A percentile compares a stretch with the other conserved stretches of the same genome.
phyloP scores from a whole-genome alignment of 768 basidiomycete species.

The Hygrocybe coccinea region DNA sequence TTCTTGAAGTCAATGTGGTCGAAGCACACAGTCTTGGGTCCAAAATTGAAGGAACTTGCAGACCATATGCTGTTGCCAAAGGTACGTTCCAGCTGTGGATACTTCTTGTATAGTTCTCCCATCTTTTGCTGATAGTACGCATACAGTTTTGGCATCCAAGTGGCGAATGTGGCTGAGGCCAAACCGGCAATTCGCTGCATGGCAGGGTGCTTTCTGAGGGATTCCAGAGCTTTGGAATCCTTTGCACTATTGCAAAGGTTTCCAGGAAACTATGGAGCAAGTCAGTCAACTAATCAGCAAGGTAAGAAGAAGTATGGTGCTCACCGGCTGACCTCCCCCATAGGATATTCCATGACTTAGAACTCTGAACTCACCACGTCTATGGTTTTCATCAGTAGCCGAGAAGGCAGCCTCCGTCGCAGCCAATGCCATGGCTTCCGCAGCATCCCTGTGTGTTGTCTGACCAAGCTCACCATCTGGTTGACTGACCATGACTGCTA shows the following conservation, averaged over 20 bases:
- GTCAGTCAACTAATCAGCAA: too few relatives aligned
- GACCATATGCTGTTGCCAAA: constrained; percentile 29
- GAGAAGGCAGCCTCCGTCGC: constrained; percentile 5
- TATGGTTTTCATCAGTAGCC: constrained; percentile 6
- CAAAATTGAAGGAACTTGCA: constrained; percentile 26
- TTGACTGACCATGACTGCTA: constrained; percentile 9
- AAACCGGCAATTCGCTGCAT: constrained; percentile 19
- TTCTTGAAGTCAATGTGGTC: constrained; percentile 27
- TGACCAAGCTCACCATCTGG: constrained; percentile 13
- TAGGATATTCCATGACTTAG: constrained; percentile 21
- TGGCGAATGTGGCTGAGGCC: constrained; percentile 12
- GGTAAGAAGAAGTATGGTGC: too few relatives aligned
- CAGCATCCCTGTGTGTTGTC: neutral
- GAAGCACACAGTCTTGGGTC: constrained; percentile 7
- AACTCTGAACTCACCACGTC: constrained; percentile 19
- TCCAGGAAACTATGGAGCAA: constrained; percentile 2
- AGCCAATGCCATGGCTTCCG: constrained; percentile 1
- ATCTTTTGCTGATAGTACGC: constrained; percentile 12
- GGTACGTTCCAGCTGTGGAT: constrained; percentile 14
- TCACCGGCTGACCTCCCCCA: constrained; percentile 25
- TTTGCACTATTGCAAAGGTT: constrained; percentile 5
- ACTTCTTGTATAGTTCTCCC: constrained; percentile 1
- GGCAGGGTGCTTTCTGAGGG: constrained; percentile 1
- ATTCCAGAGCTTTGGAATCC: neutral
- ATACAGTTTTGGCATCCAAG: constrained; percentile 22